Evolutionary conservation across 1,284 basidiomycete species (phyloP).

Genomic region (Macrocystidia cucumis): DNA sequence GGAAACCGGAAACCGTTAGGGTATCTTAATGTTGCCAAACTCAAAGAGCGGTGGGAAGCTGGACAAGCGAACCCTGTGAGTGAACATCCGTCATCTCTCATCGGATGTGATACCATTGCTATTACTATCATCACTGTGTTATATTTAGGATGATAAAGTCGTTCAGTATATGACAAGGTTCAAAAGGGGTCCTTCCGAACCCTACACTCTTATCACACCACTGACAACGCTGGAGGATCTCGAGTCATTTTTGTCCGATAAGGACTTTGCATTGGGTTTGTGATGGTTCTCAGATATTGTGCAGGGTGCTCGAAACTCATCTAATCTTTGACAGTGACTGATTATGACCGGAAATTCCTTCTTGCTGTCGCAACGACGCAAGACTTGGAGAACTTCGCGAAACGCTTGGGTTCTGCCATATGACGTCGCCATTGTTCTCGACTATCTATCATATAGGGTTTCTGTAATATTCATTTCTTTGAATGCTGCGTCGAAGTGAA

Average conservation of each 20-base stretch:
- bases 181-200: constrained; percentile 53
- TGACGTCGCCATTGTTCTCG: too few relatives aligned
- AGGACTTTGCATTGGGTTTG: constrained; percentile 75
- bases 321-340: constrained; percentile 58
- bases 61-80: constrained; percentile 64
- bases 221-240: constrained; percentile 69
- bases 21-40: constrained; percentile 68
- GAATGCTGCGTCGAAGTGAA: too few relatives aligned
- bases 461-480: too few relatives aligned
- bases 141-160: constrained; percentile 51
- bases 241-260: constrained; percentile 63
- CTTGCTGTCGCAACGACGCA: constrained; percentile 75
- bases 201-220: constrained; percentile 78
- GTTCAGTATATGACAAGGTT: constrained; percentile 72
- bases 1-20: constrained; percentile 68
- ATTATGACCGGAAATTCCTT: constrained; percentile 77
- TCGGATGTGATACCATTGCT: constrained; percentile 4
- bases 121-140: neutral
- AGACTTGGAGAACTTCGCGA: constrained; percentile 69
- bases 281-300: constrained; percentile 3
- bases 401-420: constrained; percentile 48
- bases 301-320: constrained; percentile 6
- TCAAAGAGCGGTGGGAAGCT: constrained; percentile 76
- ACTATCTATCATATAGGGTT: too few relatives aligned
- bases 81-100: constrained; percentile 10